Evolutionary conservation across 73 alveolate genomes (phyloP), one percentile per base, ranked within the genome.

Genomic region (Paramecium sexaurelia): DNA sequence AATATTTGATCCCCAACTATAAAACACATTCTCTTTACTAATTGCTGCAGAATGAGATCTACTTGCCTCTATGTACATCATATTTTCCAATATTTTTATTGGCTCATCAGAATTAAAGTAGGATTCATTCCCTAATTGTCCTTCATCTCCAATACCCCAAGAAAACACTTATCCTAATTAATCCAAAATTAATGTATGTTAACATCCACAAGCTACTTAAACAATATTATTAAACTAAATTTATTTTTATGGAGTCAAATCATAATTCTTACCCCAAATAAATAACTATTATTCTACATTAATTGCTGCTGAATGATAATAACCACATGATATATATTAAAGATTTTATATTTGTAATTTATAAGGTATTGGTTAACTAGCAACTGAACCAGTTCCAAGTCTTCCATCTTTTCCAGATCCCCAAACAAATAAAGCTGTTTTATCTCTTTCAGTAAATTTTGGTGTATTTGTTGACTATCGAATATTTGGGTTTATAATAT

Each of bases 121-220:
- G 33, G 91, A 96, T 15, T 98, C 99, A 92, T 96, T 98, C 0
- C 99, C 99, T 37, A 97, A 95, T 92, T 97, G 95, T 6, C 99
- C 99, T 66, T 98, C 99, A 84, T 97, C 99, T 27, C 98, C 96
- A 47, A 93, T 94, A 5, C 99, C 99, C 99, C 99, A 97, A 7
- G 99, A 96, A 85, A 57, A 97, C 10, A 96, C 93, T 66, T 93
- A 84, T 26, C 99, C 99, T 57, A 92, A 91, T 15, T 92, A 92
- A 45, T 97, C 91, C 69, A 96, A 94, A 27, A 97, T 96, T 93
- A 97, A 83, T 20, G 98, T 94, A 87, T 97, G 99, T 32, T 96
- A 85, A 94, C 98, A 96, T 1, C 99, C 99, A 75, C 98, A 96
- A 43, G 98, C 95, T n/a, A 67, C 93, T 37, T 37, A 33, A 11